Percentiles rank a stretch among this genome's conserved stretches.
These are phyloP conservation scores for Cryptococcus sp. DNA, from an alignment of 1,284 basidiomycete species.

Conservation along the genomic window DNA sequence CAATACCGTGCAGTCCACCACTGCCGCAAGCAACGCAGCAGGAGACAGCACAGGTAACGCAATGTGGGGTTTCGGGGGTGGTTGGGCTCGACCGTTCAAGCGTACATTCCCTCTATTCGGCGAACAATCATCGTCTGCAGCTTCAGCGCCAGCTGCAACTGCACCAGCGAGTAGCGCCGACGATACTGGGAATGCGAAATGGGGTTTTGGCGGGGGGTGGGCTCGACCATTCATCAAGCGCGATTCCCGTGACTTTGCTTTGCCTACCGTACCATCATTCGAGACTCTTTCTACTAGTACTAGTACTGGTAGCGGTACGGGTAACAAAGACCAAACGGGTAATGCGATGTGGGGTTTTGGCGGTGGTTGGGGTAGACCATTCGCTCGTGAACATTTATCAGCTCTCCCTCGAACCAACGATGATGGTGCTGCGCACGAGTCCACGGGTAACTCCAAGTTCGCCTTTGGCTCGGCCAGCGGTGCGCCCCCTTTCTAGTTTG, in stretches of 20 bases:
- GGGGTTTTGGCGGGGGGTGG: neutral
- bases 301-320: neutral
- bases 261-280: neutral
- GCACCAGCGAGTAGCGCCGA: neutral
- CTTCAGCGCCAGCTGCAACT: neutral
- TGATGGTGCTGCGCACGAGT: no score
- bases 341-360: constrained; percentile 5
- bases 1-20: no score
- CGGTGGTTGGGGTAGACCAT: constrained; percentile 13
- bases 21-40: no score
- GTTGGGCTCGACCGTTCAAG: neutral
- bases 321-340: neutral
- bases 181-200: neutral
- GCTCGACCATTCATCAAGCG: constrained; percentile 3
- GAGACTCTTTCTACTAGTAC: neutral
- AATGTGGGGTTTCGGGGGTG: neutral
- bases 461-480: no score
- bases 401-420: no score
- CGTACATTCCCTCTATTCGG: neutral
- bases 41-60: neutral
- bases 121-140: neutral
- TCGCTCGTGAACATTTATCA: neutral
- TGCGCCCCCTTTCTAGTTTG: no score
- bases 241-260: constrained; percentile 1
- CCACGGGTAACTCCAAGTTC: no score